Base-by-base conservation (phyloP, 768 basidiomycete species). In the Pleurotus ostreatus region DNA sequence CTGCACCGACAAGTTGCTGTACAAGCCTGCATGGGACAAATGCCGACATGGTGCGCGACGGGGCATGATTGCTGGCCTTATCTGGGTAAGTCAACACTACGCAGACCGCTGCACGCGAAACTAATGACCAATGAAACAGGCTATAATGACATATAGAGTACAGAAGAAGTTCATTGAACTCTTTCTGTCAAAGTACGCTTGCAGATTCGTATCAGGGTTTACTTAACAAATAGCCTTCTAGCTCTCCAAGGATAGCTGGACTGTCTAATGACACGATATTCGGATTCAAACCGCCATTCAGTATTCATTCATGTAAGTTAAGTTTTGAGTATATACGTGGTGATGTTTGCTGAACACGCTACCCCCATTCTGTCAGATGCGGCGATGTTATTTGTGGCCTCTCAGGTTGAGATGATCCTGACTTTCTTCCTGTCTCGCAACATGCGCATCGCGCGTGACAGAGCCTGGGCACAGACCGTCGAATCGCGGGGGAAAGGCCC, bases 401-500 rank as follows among this genome's bases (percentile, higher is more conserved):
- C 82, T 0, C 92, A 95, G 72, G 65, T 90, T 37, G 89, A 89
- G 0, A 70, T 71, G 16, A 87, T 98, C 55, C 77, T 96, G 49
- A 78, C 76, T 2, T 95, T 89, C 74, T 95, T 95, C 72, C 80
- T 98, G 49, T 78, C 85, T 25, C 83, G 83, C 46, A 95, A 96
- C 69, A 84, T 96, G 46, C 81, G 84, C 23, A 80, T 94, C 44
- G 91, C 93, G 0, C 81, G 87, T 1, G 82, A 83, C 53, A 80
- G 88, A 9, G 92, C 83, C 9, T 92, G 85, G 82, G 85, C 82
- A 16, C 87, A 94, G 65, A 95, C 93, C 0, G 84, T 96, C 25
- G 72, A 78, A 5, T 95, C 92, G 4, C 82, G 94, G 1, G 87
- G 87, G 11, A 96, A 96, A 62, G 84, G 86, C 0, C 72, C 78